These are phyloP conservation scores for Cladosporium halotolerans DNA, from an alignment of 2,329 filamentous ascomycete genomes.

Conservation along the genomic window DNA sequence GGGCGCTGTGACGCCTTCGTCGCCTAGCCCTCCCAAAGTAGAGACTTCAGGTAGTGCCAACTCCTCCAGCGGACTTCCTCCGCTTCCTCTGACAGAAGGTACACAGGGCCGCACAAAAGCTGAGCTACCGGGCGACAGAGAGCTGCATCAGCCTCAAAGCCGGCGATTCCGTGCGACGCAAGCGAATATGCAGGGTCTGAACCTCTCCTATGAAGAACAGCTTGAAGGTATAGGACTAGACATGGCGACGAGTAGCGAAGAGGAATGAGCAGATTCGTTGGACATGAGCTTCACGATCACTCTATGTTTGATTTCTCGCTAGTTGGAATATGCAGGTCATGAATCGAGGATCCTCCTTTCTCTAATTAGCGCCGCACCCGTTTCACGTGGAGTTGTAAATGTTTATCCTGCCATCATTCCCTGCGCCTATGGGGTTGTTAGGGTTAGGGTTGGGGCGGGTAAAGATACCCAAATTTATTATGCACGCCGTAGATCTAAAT, in stretches of 20 bases:
- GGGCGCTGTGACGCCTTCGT: background rate
- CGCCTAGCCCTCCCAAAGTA: background rate
- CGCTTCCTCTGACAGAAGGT: background rate
- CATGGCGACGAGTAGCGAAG: background rate
- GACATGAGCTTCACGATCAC: too few relatives aligned
- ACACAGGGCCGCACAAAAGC: background rate
- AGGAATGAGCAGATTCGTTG: background rate
- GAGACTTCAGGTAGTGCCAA: background rate
- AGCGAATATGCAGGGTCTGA: background rate
- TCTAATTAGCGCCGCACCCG: too few relatives aligned
- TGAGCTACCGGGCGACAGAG: slow-evolving; percentile 2
- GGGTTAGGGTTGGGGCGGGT: too few relatives aligned
- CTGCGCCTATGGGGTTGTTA: too few relatives aligned
- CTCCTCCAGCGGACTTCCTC: background rate
- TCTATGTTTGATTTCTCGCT: too few relatives aligned
- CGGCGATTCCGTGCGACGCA: background rate
- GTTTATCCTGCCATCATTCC: too few relatives aligned
- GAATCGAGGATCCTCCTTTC: too few relatives aligned
- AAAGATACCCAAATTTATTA: too few relatives aligned
- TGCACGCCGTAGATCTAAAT: too few relatives aligned
- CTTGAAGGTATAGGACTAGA: background rate
- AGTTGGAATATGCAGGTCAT: too few relatives aligned
- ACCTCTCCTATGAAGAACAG: background rate
- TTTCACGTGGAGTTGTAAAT: too few relatives aligned
- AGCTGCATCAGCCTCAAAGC: slow-evolving; percentile 1